Percentiles rank a stretch among this genome's conserved stretches.
These are phyloP conservation scores for Aeschynomene evenia DNA, from an alignment of 306 rosid species.

Conservation along the genomic window DNA sequence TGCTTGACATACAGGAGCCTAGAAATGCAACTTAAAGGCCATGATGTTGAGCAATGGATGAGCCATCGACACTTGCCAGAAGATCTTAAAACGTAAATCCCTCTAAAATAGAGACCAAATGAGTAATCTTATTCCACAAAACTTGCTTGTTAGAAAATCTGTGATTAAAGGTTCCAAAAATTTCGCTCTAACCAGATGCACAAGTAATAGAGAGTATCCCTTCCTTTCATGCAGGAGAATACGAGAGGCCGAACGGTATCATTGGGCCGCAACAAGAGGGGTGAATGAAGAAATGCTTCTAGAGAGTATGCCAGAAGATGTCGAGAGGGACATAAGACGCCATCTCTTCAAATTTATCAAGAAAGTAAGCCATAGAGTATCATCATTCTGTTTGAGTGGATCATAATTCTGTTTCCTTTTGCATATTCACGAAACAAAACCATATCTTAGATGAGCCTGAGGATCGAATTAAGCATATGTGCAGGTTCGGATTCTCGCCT, in stretches of 20 bases:
- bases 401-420: background rate
- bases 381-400: background rate
- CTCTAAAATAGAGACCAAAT: too few relatives aligned
- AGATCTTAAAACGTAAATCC: constrained; percentile 40
- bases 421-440: constrained; percentile 1
- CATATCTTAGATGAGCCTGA: background rate
- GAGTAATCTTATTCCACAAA: too few relatives aligned
- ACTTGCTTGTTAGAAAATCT: background rate
- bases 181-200: too few relatives aligned
- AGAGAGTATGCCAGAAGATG: constrained; percentile 83
- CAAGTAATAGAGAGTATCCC: constrained; percentile 2
- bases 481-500: constrained; percentile 72
- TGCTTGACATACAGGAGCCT: constrained; percentile 47
- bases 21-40: constrained; percentile 82
- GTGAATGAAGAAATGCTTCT: constrained; percentile 73
- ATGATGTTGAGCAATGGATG: constrained; percentile 96
- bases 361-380: constrained; percentile 25
- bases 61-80: constrained; percentile 79
- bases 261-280: constrained; percentile 90
- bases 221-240: constrained; percentile 59
- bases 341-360: constrained; percentile 58
- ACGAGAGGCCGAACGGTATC: constrained; percentile 68
- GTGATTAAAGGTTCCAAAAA: too few relatives aligned
- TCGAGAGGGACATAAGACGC: constrained; percentile 78
- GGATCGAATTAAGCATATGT: background rate